Conservation (phyloP, 352 stramenopile species). For the Phytophthora multivora region DNA sequence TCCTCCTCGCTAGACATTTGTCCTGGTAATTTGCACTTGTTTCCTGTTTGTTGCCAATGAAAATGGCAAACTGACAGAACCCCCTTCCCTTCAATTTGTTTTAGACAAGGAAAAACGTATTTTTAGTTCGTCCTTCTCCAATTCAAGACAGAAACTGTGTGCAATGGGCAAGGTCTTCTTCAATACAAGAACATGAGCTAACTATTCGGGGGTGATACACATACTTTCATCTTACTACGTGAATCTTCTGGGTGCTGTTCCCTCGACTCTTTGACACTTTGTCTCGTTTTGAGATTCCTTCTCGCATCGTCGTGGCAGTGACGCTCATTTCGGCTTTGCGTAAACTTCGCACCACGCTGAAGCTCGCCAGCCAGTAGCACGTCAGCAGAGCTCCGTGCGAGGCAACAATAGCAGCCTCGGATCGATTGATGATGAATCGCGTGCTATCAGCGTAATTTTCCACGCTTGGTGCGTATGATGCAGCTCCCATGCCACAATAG, state of each 20-base stretch:
- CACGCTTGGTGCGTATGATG: slow-evolving; percentile 34
- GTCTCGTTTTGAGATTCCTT: slow-evolving; percentile 19
- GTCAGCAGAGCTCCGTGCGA: slow-evolving; percentile 50
- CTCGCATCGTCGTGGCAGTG: slow-evolving; percentile 19
- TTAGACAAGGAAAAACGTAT: not conserved
- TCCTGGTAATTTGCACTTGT: no score
- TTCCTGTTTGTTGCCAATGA: no score
- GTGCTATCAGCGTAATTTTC: slow-evolving; percentile 40
- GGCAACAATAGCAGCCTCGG: slow-evolving; percentile 31
- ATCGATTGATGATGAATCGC: slow-evolving; percentile 41
- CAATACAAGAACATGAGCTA: slow-evolving; percentile 3
- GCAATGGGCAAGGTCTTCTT: no score
- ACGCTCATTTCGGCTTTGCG: slow-evolving; percentile 27
- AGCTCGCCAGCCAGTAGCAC: slow-evolving; percentile 63
- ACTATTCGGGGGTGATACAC: not conserved
- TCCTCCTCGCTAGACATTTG: slow-evolving; percentile 15
- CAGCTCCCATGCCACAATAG: slow-evolving; percentile 54
- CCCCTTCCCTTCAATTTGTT: no score
- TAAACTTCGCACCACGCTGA: slow-evolving; percentile 31
- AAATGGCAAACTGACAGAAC: no score
- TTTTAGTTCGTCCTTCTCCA: not conserved
- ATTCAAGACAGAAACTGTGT: no score
- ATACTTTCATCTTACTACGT: not conserved
- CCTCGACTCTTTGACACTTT: slow-evolving; percentile 18
- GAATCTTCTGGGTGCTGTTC: slow-evolving; percentile 16